Base-by-base conservation (phyloP, 257 asterid genomes). In the Cinchona pubescens region DNA sequence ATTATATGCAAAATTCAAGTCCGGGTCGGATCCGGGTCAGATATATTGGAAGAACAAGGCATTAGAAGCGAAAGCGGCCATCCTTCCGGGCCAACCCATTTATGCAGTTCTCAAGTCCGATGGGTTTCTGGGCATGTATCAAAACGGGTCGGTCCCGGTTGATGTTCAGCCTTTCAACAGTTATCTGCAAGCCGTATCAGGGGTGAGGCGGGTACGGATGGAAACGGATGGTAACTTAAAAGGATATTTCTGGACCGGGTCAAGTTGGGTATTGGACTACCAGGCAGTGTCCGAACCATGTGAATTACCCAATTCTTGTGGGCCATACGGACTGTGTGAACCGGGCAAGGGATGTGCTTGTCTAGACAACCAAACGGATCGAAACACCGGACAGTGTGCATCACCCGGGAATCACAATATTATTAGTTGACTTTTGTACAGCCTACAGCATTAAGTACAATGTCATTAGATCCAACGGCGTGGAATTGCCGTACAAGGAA, bases 181-280 rank as follows among this genome's bases (percentile, higher is more conserved):
- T 40, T 94, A 83, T 42, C 97, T 88, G 80, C 90, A 83, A 71
- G 82, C 82, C 15, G 69, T 78, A 2, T 43, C 90, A 35, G 97
- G 97, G 1, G 79, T 76, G 7, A 89, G 94, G 29, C 90, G 97
- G 84, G 77, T 94, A 75, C 83, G 82, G 4, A 25, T 94, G 32
- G 97, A 94, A 77, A 79, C 92, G 32, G 97, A 94, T 7, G 97
- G 97, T 0, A 90, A 94, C 35, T 69, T 94, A 0, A 90, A 86
- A 61, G 99, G 89, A 0, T 94, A 90, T 67, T 94, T 86, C 82
- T 94, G 99, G 99, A 80, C 87, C 80, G 99, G 99, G 82, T 83
- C 95, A 40, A 71, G 53, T 42, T 94, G 99, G 99, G 5, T 68
- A 0, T 7, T 86, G 48, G 99, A 94, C 56, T 94, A 90, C 62